Conservation (phyloP, 768 basidiomycete genomes). For the Coprinopsis strossmayeri region DNA sequence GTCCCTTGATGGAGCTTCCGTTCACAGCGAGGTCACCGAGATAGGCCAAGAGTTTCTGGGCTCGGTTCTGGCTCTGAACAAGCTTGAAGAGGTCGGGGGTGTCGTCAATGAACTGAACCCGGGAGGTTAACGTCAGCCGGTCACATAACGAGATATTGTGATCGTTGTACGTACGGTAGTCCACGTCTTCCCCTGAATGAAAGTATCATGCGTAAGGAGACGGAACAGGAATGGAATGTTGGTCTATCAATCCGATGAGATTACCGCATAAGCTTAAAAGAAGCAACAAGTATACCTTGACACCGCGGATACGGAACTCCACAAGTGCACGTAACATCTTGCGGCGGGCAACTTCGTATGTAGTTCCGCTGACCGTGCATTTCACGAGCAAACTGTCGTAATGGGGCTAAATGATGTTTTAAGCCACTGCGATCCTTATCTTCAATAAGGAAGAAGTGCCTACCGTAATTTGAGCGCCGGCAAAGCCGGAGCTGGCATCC, state of each 20-base stretch:
- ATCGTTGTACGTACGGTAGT: conserved; percentile 49
- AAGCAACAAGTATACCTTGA: conserved; percentile 59
- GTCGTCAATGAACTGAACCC: conserved; percentile 89
- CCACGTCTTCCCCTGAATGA: conserved; percentile 97
- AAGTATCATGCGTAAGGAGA: conserved; percentile 92
- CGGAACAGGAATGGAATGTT: conserved; percentile 99
- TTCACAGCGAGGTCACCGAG: conserved; percentile 98
- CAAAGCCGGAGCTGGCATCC: conserved; percentile 95
- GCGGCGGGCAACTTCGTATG: conserved; percentile 95
- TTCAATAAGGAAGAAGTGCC: conserved; percentile 16
- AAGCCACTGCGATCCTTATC: neutral
- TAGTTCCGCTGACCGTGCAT: conserved; percentile 91
- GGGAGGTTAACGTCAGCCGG: neutral
- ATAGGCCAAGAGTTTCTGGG: conserved; percentile 94
- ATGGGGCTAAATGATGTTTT: conserved; percentile 63
- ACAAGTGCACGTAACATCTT: conserved; percentile 99
- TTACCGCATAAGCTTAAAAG: neutral
- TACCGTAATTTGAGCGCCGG: conserved; percentile 97
- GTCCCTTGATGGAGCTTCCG: conserved; percentile 96
- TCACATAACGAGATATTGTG: neutral
- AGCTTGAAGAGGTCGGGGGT: conserved; percentile 99
- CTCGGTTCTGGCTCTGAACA: conserved; percentile 95
- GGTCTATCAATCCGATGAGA: conserved; percentile 48
- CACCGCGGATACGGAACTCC: conserved; percentile 98
- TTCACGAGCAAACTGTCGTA: conserved; percentile 98